phyloP scores from a whole-genome alignment of 768 basidiomycete species.

The Exidia glandulosa region DNA sequence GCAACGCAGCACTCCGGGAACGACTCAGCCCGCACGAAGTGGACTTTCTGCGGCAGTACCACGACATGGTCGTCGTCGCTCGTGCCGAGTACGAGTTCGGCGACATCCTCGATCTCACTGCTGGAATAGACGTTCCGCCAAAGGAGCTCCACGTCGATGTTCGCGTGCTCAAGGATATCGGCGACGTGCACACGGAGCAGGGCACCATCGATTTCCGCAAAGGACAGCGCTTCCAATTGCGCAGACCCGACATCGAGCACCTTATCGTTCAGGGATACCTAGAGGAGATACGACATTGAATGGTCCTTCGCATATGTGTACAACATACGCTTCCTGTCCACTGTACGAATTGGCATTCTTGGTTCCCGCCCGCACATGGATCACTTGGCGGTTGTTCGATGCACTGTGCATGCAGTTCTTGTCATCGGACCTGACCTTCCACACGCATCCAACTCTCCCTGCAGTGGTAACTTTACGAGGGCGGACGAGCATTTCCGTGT shows the following conservation, averaged over 20 bases:
- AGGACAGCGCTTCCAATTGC: conserved; percentile 83
- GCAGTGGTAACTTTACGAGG: too few relatives aligned
- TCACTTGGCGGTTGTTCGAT: too few relatives aligned
- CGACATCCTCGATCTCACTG: conserved; percentile 62
- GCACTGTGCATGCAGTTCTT: too few relatives aligned
- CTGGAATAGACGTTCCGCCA: conserved; percentile 71
- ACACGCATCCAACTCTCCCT: too few relatives aligned
- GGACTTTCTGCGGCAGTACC: conserved; percentile 77
- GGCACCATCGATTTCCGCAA: conserved; percentile 85
- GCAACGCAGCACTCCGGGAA: conserved; percentile 51
- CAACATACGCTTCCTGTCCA: too few relatives aligned
- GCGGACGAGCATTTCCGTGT: too few relatives aligned
- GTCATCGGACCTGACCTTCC: too few relatives aligned
- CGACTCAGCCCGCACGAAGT: conserved; percentile 73
- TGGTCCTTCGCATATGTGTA: background rate
- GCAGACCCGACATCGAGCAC: conserved; percentile 84
- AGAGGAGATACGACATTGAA: conserved; percentile 50
- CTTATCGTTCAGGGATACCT: conserved; percentile 89
- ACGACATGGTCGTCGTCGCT: conserved; percentile 70
- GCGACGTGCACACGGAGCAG: conserved; percentile 82
- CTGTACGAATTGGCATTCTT: too few relatives aligned
- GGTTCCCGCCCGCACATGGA: too few relatives aligned
- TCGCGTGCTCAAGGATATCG: conserved; percentile 78
- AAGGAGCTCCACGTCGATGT: conserved; percentile 86
- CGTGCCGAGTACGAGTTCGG: conserved; percentile 58